phyloP scores from a whole-genome alignment of 2,329 filamentous ascomycete genomes.

The Metarhizium brunneum region DNA sequence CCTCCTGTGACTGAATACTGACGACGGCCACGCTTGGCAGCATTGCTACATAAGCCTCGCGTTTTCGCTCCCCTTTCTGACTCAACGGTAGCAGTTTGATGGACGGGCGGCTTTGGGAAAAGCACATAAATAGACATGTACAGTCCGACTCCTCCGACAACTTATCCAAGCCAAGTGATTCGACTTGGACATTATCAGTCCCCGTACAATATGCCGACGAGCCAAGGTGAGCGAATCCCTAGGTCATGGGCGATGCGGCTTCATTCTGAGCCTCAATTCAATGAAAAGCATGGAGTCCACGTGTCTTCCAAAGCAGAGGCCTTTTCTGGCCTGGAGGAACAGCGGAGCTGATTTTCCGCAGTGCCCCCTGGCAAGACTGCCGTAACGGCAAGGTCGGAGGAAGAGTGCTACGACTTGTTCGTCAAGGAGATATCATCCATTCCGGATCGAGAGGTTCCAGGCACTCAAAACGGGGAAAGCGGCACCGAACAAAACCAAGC shows the following conservation, averaged over 20 bases:
- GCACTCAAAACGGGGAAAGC: background rate
- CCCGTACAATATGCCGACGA: background rate
- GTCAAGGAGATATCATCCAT: slow-evolving; percentile 15
- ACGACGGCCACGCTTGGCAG: background rate
- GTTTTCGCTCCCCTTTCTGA: background rate
- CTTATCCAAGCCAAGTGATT: background rate
- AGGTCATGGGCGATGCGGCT: background rate
- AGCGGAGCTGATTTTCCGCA: background rate
- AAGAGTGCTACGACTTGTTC: slow-evolving; percentile 16
- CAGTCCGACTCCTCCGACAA: background rate
- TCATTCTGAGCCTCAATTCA: background rate
- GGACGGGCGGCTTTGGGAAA: background rate
- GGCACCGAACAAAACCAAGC: background rate
- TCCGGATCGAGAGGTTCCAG: slow-evolving; percentile 15
- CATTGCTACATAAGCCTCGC: background rate
- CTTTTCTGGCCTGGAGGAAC: background rate
- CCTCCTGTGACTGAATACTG: background rate
- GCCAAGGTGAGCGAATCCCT: background rate
- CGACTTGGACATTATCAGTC: background rate
- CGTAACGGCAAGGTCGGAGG: slow-evolving; percentile 14
- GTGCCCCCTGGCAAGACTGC: background rate
- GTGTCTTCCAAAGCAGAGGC: background rate
- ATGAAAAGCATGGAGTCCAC: background rate
- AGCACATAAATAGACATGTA: background rate
- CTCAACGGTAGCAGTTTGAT: background rate